Base-by-base conservation (phyloP, 768 basidiomycete species). In the Goffeauzyma gilvescens region DNA sequence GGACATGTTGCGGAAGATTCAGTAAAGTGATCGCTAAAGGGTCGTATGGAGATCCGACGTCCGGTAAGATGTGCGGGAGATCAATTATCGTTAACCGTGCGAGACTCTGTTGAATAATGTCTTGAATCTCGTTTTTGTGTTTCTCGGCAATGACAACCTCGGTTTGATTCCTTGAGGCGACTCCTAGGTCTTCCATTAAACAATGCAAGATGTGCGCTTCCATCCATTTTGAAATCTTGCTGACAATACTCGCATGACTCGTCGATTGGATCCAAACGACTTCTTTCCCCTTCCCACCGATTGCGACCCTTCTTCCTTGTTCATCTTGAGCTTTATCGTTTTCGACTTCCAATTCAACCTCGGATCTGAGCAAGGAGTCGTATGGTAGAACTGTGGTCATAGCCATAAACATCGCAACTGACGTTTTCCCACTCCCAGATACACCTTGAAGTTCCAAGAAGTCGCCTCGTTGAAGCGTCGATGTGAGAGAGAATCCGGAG, bases 381-480 rank as follows among this genome's bases (percentile, higher is more conserved):
- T 31, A 41, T 17, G 46, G 46, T 6, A 48, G 25, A 25, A 48
- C 43, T 23, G 31, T 48, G 28, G 41, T 48, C 47, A 43, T 40
- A 25, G 30, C 24, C 8, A 49, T 21, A 27, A 49, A 49, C 8
- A 43, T 26, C 4, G 32, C 8, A 12, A 49, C 32, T 22, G 37
- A 28, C 0, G 42, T 49, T 38, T 49, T 49, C 5, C 47, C 47
- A 24, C 35, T 32, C 2, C 47, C 47, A 2, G 47, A 49, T 1
- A 42, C 42, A 14, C 47, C 47, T 36, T 49, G 47, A n/a, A 49
- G 22, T 17, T 44, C 47, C 14, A 41, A n/a, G 17, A 49, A 25
- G 21, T 49, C 47, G 15, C 47, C 47, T 20, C 42, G 36, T 14
- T 49, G 42, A 17, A 49, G 32, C 14, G 47, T n/a, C 1, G 45